Conservation (phyloP, 2,329 filamentous ascomycete species). For the Trichophyton schoenleinii region DNA sequence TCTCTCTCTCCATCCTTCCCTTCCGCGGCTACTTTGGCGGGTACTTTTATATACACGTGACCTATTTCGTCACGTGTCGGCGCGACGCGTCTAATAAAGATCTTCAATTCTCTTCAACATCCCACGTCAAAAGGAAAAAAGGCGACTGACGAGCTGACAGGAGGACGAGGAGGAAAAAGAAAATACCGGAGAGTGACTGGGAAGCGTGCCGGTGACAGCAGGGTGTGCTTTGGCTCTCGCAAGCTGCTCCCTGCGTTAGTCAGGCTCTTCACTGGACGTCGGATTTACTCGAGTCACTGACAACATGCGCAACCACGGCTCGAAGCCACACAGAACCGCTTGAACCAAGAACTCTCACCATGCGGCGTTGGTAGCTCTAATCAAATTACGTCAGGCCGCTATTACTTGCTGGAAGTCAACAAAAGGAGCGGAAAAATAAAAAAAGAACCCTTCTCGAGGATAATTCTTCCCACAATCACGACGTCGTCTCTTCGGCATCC, state of each 20-base stretch:
- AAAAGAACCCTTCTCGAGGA: neutral
- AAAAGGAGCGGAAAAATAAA: neutral
- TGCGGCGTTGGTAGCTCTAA: neutral
- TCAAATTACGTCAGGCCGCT: neutral
- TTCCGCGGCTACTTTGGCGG: neutral
- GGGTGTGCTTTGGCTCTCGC: neutral
- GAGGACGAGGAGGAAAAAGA: neutral
- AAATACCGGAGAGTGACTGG: neutral
- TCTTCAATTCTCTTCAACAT: neutral
- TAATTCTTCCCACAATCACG: neutral
- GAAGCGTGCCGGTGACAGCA: neutral
- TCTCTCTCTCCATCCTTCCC: neutral
- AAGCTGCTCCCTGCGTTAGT: neutral
- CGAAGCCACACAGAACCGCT: neutral
- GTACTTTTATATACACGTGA: neutral
- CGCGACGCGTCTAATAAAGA: constrained; percentile 4
- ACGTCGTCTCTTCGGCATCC: neutral
- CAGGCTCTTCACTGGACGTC: neutral
- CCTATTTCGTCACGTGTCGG: constrained; percentile 1
- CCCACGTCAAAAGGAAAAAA: neutral
- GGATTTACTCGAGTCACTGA: neutral
- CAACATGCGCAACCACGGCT: neutral
- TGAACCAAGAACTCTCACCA: neutral
- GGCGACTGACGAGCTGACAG: neutral
- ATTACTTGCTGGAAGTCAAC: neutral